Base-by-base conservation (phyloP, 2,329 filamentous ascomycete species). In the Ceratocystis papillata region DNA sequence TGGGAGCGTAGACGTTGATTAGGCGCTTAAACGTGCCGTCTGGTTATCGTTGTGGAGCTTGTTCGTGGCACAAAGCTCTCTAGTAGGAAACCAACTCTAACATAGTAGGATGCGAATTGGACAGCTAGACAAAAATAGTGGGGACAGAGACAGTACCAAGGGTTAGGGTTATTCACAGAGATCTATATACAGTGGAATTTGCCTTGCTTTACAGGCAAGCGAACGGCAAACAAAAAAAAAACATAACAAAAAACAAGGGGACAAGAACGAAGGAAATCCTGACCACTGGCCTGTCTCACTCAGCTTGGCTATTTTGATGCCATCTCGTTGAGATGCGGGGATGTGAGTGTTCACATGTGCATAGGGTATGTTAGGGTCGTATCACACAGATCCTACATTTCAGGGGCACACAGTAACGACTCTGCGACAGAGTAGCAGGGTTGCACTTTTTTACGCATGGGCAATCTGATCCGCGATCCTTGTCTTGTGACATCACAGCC, bases 401-500 rank as follows among this genome's bases (percentile, higher is more conserved):
- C 55, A 59, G 28, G 55, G 17, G 48, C 48, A 59, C 55, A 59
- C 22, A 57, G 12, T 15, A 33, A 17, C 53, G 15, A 20, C 15
- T 5, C 25, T 15, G 22, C 53, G 22, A 41, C 53, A 57, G 22
- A 57, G 28, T 33, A 57, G 2, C 28, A 30, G 53, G 12, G 12
- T 33, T 33, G 22, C 22, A n/a, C 37, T 41, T 41, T 41, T 15
- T 41, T 41, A 57, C 20, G 53, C 22, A 57, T 57, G n/a, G 53
- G 5, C 17, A 57, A 28, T 57, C 22, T 57, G 53, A 57, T 57
- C 53, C 30, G 28, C 12, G 30, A 57, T 33, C 53, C 53, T 30
- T 57, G 53, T 57, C 53, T 57, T 17, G 53, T 57, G 53, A 57
- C 53, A 57, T 57, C 53, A 57, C 53, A 57, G 53, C 53, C 5